These are phyloP conservation scores for Mucor saturninus DNA, from an alignment of 371 early-diverging fungal species.

Conservation along the genomic window DNA sequence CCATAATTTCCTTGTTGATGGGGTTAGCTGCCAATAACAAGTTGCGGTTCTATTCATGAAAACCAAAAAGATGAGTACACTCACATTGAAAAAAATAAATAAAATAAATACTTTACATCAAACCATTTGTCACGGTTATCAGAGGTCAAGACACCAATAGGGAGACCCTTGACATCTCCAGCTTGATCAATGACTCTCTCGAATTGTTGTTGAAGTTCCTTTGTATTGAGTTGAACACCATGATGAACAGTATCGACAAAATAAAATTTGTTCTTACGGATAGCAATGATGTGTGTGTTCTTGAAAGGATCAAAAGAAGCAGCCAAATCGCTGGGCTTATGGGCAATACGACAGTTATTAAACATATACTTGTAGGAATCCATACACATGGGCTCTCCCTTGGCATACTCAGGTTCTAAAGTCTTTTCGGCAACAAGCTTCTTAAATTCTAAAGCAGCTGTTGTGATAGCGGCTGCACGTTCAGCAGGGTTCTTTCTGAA, in stretches of 20 bases:
- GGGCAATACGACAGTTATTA: conserved; percentile 93
- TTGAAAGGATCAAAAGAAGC: conserved; percentile 73
- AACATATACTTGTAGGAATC: conserved; percentile 95
- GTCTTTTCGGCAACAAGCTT: conserved; percentile 76
- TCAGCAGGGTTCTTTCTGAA: conserved; percentile 75
- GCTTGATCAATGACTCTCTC: conserved; percentile 78
- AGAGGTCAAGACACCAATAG: conserved; percentile 89
- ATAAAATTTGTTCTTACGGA: conserved; percentile 92
- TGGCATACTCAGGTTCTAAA: conserved; percentile 86
- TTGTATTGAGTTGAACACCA: conserved; percentile 81
- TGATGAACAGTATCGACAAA: conserved; percentile 73
- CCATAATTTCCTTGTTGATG: conserved; percentile 72
- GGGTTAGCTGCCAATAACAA: conserved; percentile 67
- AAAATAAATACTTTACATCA: conserved; percentile 58
- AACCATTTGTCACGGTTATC: conserved; percentile 95
- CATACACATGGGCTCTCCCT: conserved; percentile 84
- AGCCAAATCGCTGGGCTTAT: conserved; percentile 82
- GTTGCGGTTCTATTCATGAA: conserved; percentile 50
- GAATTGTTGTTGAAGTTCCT: conserved; percentile 82
- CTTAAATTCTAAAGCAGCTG: conserved; percentile 88
- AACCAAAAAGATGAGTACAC: background rate
- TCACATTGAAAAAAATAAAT: background rate
- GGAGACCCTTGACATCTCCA: conserved; percentile 69
- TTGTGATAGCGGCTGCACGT: conserved; percentile 89
- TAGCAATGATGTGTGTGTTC: conserved; percentile 85